Base-by-base conservation (phyloP, 2,329 filamentous ascomycete species). In the Colletotrichum liriopes region DNA sequence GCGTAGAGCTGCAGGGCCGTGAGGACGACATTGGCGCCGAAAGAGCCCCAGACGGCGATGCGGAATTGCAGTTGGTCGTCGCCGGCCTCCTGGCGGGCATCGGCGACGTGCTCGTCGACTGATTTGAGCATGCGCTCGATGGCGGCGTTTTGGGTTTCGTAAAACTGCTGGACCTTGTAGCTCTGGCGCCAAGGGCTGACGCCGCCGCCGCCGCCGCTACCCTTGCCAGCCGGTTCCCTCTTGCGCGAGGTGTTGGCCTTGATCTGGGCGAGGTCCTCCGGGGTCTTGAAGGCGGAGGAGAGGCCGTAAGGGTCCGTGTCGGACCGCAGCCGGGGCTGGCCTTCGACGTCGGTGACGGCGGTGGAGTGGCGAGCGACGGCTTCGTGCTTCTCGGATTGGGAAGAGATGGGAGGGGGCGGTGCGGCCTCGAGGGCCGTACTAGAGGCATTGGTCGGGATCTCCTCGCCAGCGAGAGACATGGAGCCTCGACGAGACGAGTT, bases 41-140 rank as follows among this genome's bases (percentile, higher is more conserved):
- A 94, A 52, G 89, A 91, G 23, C 89, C 90, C 79, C 87, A 91
- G 8, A 91, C 84, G 49, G 89, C 89, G 75, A 92, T 93, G 77
- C 89, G 89, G 82, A 89, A 92, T 78, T 92, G 92, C 77, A 98
- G 83, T 73, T 96, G 93, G 79, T 97, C 95, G 37, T 95, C 93
- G 71, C 90, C 91, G 70, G 93, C 91, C 80, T 95, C 91, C 76
- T 97, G 93, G 75, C 91, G 92, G 52, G 95, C 95, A 55, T 94
- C 92, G 37, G 92, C 91, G 18, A 93, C 88, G 82, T 98, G 96
- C 79, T 98, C 94, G 78, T 98, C 94, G 2, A 98, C 95, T 2
- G 93, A 92, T 84, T 97, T 98, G 75, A 98, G 87, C 84, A 98
- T 89, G 20, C 94, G 91, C 84, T 98, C 91, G 76, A 98, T 98